phyloP scores from a whole-genome alignment of 2,329 filamentous ascomycete genomes.

The Fusarium sororula region DNA sequence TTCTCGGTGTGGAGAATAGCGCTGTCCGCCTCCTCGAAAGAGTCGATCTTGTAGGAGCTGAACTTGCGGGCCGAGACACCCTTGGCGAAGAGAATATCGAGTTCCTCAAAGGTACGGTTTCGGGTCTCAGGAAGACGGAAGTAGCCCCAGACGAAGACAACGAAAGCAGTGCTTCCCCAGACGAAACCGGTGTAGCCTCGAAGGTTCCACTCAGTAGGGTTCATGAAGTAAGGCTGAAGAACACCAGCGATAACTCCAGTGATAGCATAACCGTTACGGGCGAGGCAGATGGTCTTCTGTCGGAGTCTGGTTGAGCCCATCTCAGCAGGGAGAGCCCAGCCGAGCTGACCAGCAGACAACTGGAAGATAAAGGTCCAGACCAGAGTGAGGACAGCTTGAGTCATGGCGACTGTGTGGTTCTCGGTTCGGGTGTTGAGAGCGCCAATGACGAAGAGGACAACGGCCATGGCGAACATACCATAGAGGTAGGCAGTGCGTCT shows the following conservation, averaged over 20 bases:
- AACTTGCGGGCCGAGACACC: constrained; percentile 31
- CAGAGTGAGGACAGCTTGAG: constrained; percentile 48
- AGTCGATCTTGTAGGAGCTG: constrained; percentile 17
- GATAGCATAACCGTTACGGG: constrained; percentile 41
- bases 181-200: constrained; percentile 52
- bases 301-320: constrained; percentile 45
- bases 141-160: constrained; percentile 50
- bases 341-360: constrained; percentile 50
- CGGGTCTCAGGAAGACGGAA: constrained; percentile 62
- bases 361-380: constrained; percentile 49
- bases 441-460: constrained; percentile 53
- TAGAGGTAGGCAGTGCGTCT: constrained; percentile 55
- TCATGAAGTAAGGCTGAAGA: constrained; percentile 49
- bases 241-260: constrained; percentile 36
- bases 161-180: constrained; percentile 40
- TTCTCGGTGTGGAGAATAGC: background rate
- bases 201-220: constrained; percentile 51
- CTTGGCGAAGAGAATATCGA: constrained; percentile 61
- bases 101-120: constrained; percentile 60
- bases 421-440: constrained; percentile 49
- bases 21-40: background rate
- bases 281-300: constrained; percentile 47
- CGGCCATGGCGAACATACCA: constrained; percentile 54
- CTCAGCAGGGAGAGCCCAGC: constrained; percentile 48
- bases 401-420: constrained; percentile 43